Evolutionary conservation across 192 early-diverging fungal genomes (phyloP).

Genomic region (Thamnidium elegans): DNA sequence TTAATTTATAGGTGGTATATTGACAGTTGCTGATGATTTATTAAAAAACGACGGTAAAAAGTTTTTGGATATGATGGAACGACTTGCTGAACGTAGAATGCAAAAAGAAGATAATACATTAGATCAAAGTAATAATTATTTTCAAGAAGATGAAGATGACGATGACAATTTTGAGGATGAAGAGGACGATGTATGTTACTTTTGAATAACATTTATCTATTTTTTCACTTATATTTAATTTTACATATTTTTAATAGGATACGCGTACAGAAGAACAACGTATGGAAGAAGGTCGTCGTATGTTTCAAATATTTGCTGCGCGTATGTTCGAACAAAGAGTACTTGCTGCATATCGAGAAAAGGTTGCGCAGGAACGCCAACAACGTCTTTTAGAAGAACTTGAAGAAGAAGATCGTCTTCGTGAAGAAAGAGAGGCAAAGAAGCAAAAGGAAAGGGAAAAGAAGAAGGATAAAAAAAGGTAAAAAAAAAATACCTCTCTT

Average conservation of each 20-base stretch:
- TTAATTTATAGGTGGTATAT: slow-evolving; percentile 49
- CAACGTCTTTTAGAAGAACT: slow-evolving; percentile 83
- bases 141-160: slow-evolving; percentile 58
- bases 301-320: slow-evolving; percentile 96
- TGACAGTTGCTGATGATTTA: slow-evolving; percentile 83
- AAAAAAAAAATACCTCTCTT: neutral
- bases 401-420: slow-evolving; percentile 77
- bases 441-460: slow-evolving; percentile 65
- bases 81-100: slow-evolving; percentile 85
- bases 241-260: slow-evolving; percentile 46
- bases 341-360: slow-evolving; percentile 89
- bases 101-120: slow-evolving; percentile 66
- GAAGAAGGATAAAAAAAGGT: slow-evolving; percentile 78
- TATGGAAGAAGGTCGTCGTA: slow-evolving; percentile 88
- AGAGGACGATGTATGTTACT: slow-evolving; percentile 43
- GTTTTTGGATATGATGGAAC: slow-evolving; percentile 97
- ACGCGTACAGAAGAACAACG: slow-evolving; percentile 78
- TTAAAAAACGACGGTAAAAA: slow-evolving; percentile 91
- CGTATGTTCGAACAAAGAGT: slow-evolving; percentile 98
- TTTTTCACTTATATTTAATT: neutral
- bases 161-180: slow-evolving; percentile 55
- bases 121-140: slow-evolving; percentile 45
- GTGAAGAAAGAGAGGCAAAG: slow-evolving; percentile 53
- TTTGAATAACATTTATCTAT: no score
- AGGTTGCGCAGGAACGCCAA: slow-evolving; percentile 87